These are phyloP conservation scores for Fusarium marasasianum DNA, from an alignment of 2,329 filamentous ascomycete species.

Conservation along the genomic window DNA sequence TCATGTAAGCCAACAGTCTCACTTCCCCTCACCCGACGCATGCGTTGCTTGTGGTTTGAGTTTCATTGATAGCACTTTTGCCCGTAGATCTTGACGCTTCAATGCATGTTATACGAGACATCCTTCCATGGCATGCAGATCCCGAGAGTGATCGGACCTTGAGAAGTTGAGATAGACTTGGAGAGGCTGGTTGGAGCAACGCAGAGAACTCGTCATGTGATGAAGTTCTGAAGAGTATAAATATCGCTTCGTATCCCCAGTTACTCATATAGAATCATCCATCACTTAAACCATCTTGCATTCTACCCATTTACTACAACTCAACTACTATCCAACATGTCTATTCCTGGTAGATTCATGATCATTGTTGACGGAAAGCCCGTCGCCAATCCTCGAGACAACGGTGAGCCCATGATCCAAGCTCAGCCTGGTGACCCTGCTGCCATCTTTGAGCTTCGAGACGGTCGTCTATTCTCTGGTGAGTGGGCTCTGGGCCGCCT, in stretches of 20 bases:
- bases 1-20: background rate
- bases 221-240: background rate
- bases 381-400: background rate
- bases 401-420: background rate
- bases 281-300: background rate
- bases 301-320: no score
- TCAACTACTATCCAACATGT: background rate
- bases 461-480: background rate
- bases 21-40: background rate
- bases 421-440: background rate
- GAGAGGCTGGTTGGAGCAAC: background rate
- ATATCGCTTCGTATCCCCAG: background rate
- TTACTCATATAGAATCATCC: fast-evolving
- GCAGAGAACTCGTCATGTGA: background rate
- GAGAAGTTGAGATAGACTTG: no score
- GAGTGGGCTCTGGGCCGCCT: constrained; percentile 13
- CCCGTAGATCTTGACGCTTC: background rate
- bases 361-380: constrained; percentile 15
- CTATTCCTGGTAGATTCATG: background rate
- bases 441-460: constrained; percentile 11
- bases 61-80: background rate
- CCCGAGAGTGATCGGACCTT: background rate
- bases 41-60: background rate
- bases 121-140: background rate
- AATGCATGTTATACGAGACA: background rate